Conservation (phyloP, 176 grass and related monocot genomes). For the Phoenix dactylifera region DNA sequence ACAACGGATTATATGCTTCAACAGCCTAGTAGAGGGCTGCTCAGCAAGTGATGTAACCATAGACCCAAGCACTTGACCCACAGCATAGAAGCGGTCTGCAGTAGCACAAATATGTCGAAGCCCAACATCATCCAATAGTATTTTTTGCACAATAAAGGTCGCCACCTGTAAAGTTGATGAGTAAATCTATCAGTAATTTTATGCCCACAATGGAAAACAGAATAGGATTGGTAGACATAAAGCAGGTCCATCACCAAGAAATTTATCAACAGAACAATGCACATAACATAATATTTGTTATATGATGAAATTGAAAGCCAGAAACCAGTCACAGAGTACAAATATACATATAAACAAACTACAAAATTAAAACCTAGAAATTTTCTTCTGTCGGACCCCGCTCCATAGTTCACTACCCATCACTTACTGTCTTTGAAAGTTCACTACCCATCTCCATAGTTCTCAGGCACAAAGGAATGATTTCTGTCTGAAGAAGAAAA, state of each 20-base stretch:
- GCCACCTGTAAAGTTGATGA: slow-evolving; percentile 9
- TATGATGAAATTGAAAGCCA: too few relatives aligned
- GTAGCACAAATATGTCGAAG: slow-evolving; percentile 15
- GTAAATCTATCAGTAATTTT: too few relatives aligned
- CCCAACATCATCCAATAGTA: slow-evolving; percentile 25
- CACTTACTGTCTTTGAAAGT: slow-evolving; percentile 19
- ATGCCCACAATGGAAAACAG: too few relatives aligned
- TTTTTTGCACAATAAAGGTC: slow-evolving; percentile 19
- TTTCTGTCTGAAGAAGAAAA: slow-evolving; percentile 17
- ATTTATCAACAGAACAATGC: too few relatives aligned
- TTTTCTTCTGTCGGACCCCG: too few relatives aligned
- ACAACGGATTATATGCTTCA: slow-evolving; percentile 19
- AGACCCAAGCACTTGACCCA: slow-evolving; percentile 17
- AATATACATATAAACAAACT: too few relatives aligned
- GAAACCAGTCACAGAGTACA: too few relatives aligned
- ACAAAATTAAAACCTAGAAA: too few relatives aligned
- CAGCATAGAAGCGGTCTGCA: slow-evolving; percentile 14
- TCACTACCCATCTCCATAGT: slow-evolving; percentile 21
- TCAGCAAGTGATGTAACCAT: slow-evolving; percentile 14
- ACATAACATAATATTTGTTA: too few relatives aligned
- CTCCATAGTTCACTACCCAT: too few relatives aligned
- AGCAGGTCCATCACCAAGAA: too few relatives aligned
- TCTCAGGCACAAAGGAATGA: slow-evolving; percentile 22
- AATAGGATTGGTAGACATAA: too few relatives aligned
- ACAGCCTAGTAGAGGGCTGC: slow-evolving; percentile 2